Percentiles rank a stretch among this genome's conserved stretches.
These are phyloP conservation scores for Leccinum longicurvipes DNA, from an alignment of 768 basidiomycete genomes.

Conservation along the genomic window DNA sequence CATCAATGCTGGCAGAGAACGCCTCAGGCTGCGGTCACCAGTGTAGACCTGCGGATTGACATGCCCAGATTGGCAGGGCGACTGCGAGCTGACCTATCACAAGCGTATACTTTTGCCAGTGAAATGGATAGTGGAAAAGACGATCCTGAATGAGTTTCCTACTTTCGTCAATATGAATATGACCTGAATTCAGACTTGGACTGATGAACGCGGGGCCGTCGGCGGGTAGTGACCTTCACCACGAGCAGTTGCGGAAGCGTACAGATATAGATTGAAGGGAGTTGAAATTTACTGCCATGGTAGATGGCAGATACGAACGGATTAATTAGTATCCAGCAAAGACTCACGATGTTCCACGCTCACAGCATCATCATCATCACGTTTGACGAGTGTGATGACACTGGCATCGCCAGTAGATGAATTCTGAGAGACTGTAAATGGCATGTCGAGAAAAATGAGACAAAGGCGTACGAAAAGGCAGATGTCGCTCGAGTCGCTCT, in stretches of 20 bases:
- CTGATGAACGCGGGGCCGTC: neutral
- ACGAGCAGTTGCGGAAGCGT: slow-evolving; percentile 34
- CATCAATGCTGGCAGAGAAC: slow-evolving; percentile 35
- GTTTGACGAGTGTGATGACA: slow-evolving; percentile 27
- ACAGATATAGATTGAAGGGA: slow-evolving; percentile 40
- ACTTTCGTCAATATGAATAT: slow-evolving; percentile 1
- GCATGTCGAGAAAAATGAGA: too few species aligned
- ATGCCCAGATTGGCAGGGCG: slow-evolving; percentile 39
- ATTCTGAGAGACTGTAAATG: too few species aligned
- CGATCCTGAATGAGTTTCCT: slow-evolving; percentile 27
- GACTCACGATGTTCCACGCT: slow-evolving; percentile 18
- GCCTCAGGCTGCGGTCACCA: slow-evolving; percentile 19
- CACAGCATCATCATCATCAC: slow-evolving; percentile 29
- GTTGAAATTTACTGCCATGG: slow-evolving; percentile 27
- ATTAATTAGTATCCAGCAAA: slow-evolving; percentile 29
- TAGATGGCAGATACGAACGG: slow-evolving; percentile 39
- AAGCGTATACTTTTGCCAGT: slow-evolving; percentile 42
- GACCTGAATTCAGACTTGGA: neutral
- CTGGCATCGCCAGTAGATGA: slow-evolving; percentile 10
- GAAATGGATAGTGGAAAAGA: slow-evolving; percentile 30
- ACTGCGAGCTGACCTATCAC: slow-evolving; percentile 43
- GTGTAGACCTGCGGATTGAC: slow-evolving; percentile 21
- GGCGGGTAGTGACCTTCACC: slow-evolving; percentile 27
- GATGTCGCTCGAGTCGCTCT: too few species aligned
- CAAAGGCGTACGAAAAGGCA: too few species aligned